Evolutionary conservation across 257 asterid genomes (phyloP).

Genomic region (Forsythia viridissima): DNA sequence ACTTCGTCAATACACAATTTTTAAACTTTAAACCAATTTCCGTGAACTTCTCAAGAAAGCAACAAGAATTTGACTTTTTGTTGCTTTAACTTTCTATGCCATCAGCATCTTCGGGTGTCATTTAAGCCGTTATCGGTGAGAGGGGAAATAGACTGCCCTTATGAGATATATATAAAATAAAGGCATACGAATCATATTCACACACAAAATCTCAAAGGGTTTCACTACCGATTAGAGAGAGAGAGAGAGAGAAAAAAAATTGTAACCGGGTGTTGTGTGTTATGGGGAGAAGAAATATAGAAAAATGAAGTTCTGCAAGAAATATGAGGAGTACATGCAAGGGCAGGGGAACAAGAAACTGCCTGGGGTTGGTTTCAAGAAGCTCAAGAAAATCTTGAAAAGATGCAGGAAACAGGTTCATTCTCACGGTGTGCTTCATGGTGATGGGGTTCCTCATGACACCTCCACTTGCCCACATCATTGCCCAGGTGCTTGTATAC

Average conservation of each 20-base stretch:
- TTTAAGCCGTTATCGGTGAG: neutral
- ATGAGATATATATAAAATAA: neutral
- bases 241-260: neutral
- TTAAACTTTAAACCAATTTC: no score
- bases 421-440: slow-evolving; percentile 10
- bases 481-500: slow-evolving; percentile 55
- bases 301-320: slow-evolving; percentile 90
- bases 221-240: neutral
- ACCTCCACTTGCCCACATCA: slow-evolving; percentile 59
- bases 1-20: no score
- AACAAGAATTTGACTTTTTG: neutral
- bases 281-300: neutral
- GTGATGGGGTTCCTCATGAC: slow-evolving; percentile 16
- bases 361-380: slow-evolving; percentile 82
- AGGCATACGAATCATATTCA: neutral
- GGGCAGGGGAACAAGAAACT: slow-evolving; percentile 58
- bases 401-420: slow-evolving; percentile 51
- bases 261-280: neutral
- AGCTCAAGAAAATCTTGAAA: slow-evolving; percentile 82
- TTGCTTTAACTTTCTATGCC: neutral
- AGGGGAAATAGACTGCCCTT: neutral
- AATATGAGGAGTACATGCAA: slow-evolving; percentile 87
- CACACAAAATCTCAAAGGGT: neutral
- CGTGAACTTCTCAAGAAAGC: neutral
- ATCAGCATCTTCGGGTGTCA: neutral